Base-by-base conservation (phyloP, 768 basidiomycete species). In the Panaeolus cyanescens region DNA sequence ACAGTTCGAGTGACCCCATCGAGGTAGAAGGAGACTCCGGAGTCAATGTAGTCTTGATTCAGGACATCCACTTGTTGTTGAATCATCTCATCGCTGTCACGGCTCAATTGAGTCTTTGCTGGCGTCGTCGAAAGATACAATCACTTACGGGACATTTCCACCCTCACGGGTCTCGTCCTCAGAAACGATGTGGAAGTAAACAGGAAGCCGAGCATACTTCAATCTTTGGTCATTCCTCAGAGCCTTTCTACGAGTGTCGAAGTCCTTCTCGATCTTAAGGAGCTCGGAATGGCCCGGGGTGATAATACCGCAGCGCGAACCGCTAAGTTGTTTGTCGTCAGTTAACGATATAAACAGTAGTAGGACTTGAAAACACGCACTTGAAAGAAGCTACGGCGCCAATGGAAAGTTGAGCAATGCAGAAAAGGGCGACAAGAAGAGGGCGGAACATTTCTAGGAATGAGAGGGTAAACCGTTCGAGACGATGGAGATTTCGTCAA, bases 101-200 rank as follows among this genome's bases (percentile, higher is more conserved):
- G 66, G 54, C 54, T 42, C 36, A 32, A 45, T 10, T 34, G 17
- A 10, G n/a, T n/a, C n/a, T n/a, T n/a, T n/a, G n/a, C n/a, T n/a
- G n/a, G n/a, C n/a, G n/a, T n/a, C n/a, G n/a, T n/a, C 42, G 30
- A n/a, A 22, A 55, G 25, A 31, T 28, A 42, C 32, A 19, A 20
- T 31, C 8, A 69, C 79, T 58, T 66, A 80, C 77, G 81, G 69
- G 32, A 81, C 65, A 62, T 73, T 77, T 22, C 81, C 81, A 10
- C 79, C 79, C 39, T 70, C 70, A 10, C 64, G 31, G 5, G 80
- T 77, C 56, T 71, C 61, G 63, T 80, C 78, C 61, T 75, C 69
- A 65, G 68, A 74, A 64, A 84, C 74, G 60, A 83, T 75, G 60
- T 83, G 78, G 70, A 78, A 80, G 67, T 79, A 78, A 19, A 83